Evolutionary conservation across 2,329 filamentous ascomycete species (phyloP), one percentile per base, ranked within the genome.

Genomic region (Xylaria sp.): DNA sequence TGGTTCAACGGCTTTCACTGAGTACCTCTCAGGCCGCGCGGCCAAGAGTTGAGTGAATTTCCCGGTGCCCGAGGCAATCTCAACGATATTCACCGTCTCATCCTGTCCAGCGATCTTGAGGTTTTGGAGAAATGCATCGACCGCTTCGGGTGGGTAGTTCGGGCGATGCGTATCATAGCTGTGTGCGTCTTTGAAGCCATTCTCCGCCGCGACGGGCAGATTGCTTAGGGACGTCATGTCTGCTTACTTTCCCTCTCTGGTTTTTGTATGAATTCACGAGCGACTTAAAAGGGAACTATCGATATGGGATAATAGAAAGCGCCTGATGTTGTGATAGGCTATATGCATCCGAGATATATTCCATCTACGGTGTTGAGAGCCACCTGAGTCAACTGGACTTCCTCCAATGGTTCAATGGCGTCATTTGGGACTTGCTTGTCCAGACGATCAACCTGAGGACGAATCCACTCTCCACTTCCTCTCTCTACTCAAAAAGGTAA

Each of bases 91-190:
- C 15, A 33, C 49, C 15, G 85, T 85, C 54, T 81, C 80, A 6
- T 79, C 60, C 20, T 82, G 74, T 31, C 81, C 83, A 33, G 82
- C 79, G 9, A 93, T 77, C 6, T 82, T 79, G n/a, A 91, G 80
- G 58, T 84, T 81, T 17, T 77, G 73, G 3, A 94, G 84, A 20
- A 94, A 85, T 42, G 80, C 79, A 23, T 87, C 81, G 15, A 92
- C 86, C 4, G 88, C 87, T 65, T 84, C 83, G 0, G 83, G 72
- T 1, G 88, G 85, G 78, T 93, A 93, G 0, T 88, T 87, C 1
- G 92, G 92, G 15, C 92, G 87, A 77, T 93, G 83, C 46, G 84
- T 79, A 76, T 93, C 90, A 78, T 94, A 93, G 26, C 83, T 82
- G 2, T 83, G 77, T 20, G 90, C 90, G 71, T 92, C 84, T 70